Percentiles rank a stretch among this genome's conserved stretches.
These are phyloP conservation scores for Exophiala viscosa DNA, from an alignment of 2,329 filamentous ascomycete species.

Conservation along the genomic window DNA sequence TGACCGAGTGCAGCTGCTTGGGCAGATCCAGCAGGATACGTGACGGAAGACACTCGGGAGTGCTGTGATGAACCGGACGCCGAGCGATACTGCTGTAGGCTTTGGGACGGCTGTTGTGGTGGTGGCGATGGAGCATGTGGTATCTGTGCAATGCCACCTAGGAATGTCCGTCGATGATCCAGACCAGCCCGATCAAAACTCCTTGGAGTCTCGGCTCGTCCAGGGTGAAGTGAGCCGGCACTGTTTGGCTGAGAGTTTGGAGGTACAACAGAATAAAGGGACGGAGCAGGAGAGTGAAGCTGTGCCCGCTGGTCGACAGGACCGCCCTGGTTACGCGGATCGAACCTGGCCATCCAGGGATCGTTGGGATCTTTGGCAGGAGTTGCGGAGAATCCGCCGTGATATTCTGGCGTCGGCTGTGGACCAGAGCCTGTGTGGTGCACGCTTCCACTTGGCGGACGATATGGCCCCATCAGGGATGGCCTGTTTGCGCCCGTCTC, in stretches of 20 bases:
- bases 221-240: conserved; percentile 8
- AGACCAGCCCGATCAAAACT: conserved; percentile 15
- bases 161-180: conserved; percentile 23
- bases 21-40: conserved; percentile 11
- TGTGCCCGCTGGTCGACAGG: conserved; percentile 18
- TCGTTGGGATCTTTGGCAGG: conserved; percentile 19
- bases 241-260: conserved; percentile 14
- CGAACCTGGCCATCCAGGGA: conserved; percentile 27
- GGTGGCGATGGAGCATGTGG: conserved; percentile 26
- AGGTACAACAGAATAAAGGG: conserved; percentile 25
- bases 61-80: conserved; percentile 20
- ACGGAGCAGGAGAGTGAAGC: conserved; percentile 25
- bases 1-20: conserved; percentile 10
- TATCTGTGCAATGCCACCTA: conserved; percentile 20
- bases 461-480: conserved; percentile 10
- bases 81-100: conserved; percentile 15
- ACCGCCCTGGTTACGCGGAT: conserved; percentile 20
- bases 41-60: conserved; percentile 21
- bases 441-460: conserved; percentile 3
- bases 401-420: conserved; percentile 12
- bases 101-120: conserved; percentile 18
- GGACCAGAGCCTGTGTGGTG: conserved; percentile 8
- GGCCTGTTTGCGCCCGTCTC: conserved; percentile 6
- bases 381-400: conserved; percentile 9
- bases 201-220: conserved; percentile 17